Evolutionary conservation across 176 grass and related monocot species (phyloP), one percentile per base, ranked within the genome.

Genomic region (Themeda triandra): DNA sequence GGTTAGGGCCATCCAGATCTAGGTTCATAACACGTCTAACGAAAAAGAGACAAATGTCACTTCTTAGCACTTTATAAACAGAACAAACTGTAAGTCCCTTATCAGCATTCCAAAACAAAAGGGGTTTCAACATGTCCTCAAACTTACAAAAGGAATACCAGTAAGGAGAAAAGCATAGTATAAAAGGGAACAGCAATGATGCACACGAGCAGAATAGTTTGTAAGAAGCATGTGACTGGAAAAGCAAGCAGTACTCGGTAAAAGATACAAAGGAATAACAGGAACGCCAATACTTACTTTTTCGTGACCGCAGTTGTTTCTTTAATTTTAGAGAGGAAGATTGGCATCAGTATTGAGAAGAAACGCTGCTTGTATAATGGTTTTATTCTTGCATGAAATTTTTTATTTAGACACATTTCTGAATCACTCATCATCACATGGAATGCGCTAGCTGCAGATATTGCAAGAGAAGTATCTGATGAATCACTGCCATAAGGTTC

Each of bases 301-400:
- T 59, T 90, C 58, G 31, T 63, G 30, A 75, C 53, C 8, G 10
- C 63, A 72, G 78, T 49, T 76, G 81, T 75, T 85, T 92, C 91
- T 77, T 93, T 98, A 67, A 95, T 85, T 91, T 88, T 95, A 69
- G 87, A 84, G 73, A 93, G 91, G 73, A 98, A 80, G 45, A 95
- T 88, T 17, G 96, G 93, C 81, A 86, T 75, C 75, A 98, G 71
- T 87, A 81, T 87, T 86, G 93, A 92, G 87, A 95, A 98, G 80
- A 95, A 95, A 83, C 96, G 96, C 75, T 98, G 96, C 74, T 98
- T 98, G 90, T 98, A 95, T 73, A 98, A 86, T 73, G 93, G 91
- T 77, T 92, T 98, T 87, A 92, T 87, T 84, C 84, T 91, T 71
- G 91, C 91, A 92, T 98, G 93, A 77, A 95, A 92, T 65, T 92